These are phyloP conservation scores for Porcisia deanei DNA, from an alignment of 208 protist species.

Conservation along the genomic window DNA sequence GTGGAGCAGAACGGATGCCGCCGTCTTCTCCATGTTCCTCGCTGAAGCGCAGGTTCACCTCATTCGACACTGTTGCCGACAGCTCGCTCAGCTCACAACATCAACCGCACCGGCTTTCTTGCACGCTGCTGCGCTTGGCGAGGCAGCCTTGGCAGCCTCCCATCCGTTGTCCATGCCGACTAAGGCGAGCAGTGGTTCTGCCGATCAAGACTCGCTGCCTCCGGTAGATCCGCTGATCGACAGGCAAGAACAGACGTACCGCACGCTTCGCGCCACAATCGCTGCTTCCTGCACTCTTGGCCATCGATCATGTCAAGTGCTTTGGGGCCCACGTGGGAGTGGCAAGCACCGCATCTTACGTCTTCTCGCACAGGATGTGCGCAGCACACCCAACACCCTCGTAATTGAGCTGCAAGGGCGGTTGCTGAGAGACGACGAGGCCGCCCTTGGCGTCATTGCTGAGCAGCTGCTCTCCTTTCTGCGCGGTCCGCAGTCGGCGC, in stretches of 20 bases:
- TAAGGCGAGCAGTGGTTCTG: neutral
- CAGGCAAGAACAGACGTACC: slow-evolving; percentile 58
- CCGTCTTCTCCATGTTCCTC: slow-evolving; percentile 33
- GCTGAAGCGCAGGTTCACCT: slow-evolving; percentile 37
- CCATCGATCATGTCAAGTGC: slow-evolving; percentile 74
- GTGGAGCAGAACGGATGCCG: slow-evolving; percentile 16
- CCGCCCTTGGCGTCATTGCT: slow-evolving; percentile 59
- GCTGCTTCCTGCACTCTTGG: slow-evolving; percentile 68
- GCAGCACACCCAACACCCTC: slow-evolving; percentile 43
- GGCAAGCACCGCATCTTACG: slow-evolving; percentile 78
- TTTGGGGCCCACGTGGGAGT: slow-evolving; percentile 76
- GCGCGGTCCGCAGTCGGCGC: slow-evolving; percentile 47
- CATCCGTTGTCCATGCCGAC: too few relatives aligned
- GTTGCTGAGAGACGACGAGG: slow-evolving; percentile 65
- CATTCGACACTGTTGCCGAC: slow-evolving; percentile 31
- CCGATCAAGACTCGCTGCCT: neutral
- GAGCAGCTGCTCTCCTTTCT: slow-evolving; percentile 73
- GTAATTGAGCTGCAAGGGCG: slow-evolving; percentile 73
- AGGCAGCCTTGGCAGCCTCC: slow-evolving; percentile 14
- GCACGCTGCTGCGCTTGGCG: slow-evolving; percentile 23
- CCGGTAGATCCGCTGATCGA: slow-evolving; percentile 13
- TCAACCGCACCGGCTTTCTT: slow-evolving; percentile 22
- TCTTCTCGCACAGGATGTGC: slow-evolving; percentile 63
- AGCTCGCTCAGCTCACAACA: slow-evolving; percentile 31
- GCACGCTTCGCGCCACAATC: slow-evolving; percentile 69